These are phyloP conservation scores for Alternaria panax DNA, from an alignment of 2,329 filamentous ascomycete genomes.

Conservation along the genomic window DNA sequence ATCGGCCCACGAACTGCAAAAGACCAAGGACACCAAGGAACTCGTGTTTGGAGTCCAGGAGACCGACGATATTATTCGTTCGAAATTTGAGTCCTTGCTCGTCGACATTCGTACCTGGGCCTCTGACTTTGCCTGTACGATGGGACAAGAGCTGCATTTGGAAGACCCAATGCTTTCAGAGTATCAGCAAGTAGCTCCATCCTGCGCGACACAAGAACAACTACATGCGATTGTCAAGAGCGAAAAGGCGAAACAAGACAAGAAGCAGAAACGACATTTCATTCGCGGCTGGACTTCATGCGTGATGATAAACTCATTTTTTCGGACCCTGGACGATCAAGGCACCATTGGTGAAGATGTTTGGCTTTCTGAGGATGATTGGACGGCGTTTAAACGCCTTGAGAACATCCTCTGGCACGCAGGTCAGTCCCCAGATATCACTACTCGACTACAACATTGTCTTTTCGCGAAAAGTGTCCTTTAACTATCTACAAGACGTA, in stretches of 20 bases:
- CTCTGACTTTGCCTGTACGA: neutral
- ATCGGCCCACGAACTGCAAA: neutral
- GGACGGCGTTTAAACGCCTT: neutral
- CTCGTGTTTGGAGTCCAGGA: neutral
- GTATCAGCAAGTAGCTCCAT: slow-evolving; percentile 2
- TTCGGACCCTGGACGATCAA: neutral
- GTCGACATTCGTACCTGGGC: neutral
- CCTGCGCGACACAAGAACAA: neutral
- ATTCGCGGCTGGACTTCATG: neutral
- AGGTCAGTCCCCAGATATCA: neutral
- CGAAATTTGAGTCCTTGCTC: neutral
- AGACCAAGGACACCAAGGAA: neutral
- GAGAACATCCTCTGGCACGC: neutral
- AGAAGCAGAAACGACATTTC: slow-evolving; percentile 5
- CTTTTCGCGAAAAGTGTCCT: neutral
- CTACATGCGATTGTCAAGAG: neutral
- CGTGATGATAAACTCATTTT: neutral
- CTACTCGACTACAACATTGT: neutral
- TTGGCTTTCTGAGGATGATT: neutral
- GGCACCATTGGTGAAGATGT: neutral
- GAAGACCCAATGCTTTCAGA: neutral
- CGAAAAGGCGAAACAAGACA: neutral
- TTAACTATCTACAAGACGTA: neutral
- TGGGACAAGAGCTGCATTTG: neutral
- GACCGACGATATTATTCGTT: neutral